These are phyloP conservation scores for Diaporthe amygdali DNA, from an alignment of 2,329 filamentous ascomycete species.

Conservation along the genomic window DNA sequence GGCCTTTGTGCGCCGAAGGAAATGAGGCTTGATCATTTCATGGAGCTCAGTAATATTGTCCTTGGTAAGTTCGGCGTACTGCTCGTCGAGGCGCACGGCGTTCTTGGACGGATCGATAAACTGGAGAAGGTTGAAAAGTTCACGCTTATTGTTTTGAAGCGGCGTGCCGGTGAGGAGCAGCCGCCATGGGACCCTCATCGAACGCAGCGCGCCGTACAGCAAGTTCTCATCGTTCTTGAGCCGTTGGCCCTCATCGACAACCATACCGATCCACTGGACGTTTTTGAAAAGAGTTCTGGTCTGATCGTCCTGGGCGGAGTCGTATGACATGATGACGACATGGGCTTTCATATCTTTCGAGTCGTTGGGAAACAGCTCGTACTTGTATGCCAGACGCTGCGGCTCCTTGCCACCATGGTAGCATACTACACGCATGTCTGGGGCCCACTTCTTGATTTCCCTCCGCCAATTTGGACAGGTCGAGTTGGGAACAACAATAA, in stretches of 20 bases:
- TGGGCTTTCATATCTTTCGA: conserved; percentile 79
- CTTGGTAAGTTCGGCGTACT: conserved; percentile 79
- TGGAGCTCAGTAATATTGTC: conserved; percentile 85
- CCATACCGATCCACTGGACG: conserved; percentile 83
- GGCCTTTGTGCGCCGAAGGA: conserved; percentile 80
- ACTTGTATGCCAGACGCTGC: conserved; percentile 77
- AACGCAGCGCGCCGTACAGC: conserved; percentile 76
- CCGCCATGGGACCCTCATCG: conserved; percentile 81
- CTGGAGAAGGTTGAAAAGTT: conserved; percentile 95
- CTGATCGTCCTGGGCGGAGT: conserved; percentile 78
- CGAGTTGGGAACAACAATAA: conserved; percentile 91
- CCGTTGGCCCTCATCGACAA: conserved; percentile 94
- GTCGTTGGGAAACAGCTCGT: conserved; percentile 81
- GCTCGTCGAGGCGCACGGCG: conserved; percentile 74
- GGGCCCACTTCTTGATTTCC: conserved; percentile 94
- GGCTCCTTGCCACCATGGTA: conserved; percentile 82
- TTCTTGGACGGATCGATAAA: conserved; percentile 79
- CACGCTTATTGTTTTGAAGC: conserved; percentile 91
- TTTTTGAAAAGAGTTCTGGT: conserved; percentile 69
- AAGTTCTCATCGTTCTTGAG: conserved; percentile 90
- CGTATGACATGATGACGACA: conserved; percentile 93
- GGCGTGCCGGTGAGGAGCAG: conserved; percentile 90
- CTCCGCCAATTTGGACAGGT: conserved; percentile 98
- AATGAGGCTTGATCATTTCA: conserved; percentile 77
- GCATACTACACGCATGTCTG: conserved; percentile 84